phyloP scores from a whole-genome alignment of 345 rosid species.

The Citrus sinensis region DNA sequence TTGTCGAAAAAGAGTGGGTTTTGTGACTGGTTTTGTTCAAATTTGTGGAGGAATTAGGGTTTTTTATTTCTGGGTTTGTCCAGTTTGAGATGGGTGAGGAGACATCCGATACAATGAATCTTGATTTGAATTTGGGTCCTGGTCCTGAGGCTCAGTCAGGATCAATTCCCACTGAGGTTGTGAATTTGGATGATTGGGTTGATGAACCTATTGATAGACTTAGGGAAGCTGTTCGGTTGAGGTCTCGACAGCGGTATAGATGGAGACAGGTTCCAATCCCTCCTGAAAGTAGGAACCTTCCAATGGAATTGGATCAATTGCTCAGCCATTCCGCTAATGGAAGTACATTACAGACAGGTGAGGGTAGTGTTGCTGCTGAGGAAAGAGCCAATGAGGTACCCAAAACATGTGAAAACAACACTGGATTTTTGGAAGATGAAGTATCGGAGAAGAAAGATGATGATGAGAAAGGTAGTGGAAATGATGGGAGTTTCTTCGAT shows the following conservation, averaged over 20 bases:
- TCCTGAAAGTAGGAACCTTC: slow-evolving; percentile 37
- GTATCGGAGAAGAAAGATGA: slow-evolving; percentile 50
- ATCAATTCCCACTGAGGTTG: slow-evolving; percentile 34
- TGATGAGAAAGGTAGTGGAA: slow-evolving; percentile 48
- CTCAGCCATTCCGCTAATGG: slow-evolving; percentile 44
- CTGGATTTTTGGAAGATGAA: slow-evolving; percentile 52
- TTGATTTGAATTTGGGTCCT: slow-evolving; percentile 93
- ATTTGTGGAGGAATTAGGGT: slow-evolving; percentile 10
- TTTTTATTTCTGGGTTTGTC: slow-evolving; percentile 11
- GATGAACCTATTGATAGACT: slow-evolving; percentile 47
- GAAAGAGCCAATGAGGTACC: slow-evolving; percentile 58
- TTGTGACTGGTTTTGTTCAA: slow-evolving; percentile 6
- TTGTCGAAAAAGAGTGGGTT: background rate
- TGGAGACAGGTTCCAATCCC: slow-evolving; percentile 52
- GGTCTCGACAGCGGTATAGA: slow-evolving; percentile 48
- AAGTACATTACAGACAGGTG: slow-evolving; percentile 70
- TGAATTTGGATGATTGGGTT: slow-evolving; percentile 61
- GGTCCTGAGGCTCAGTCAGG: slow-evolving; percentile 61
- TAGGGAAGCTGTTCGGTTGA: slow-evolving; percentile 60
- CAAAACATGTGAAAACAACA: slow-evolving; percentile 69
- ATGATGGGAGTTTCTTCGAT: slow-evolving; percentile 73
- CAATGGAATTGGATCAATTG: slow-evolving; percentile 60
- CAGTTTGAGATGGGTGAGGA: slow-evolving; percentile 60
- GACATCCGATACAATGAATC: slow-evolving; percentile 82
- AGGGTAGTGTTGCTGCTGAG: slow-evolving; percentile 73